Evolutionary conservation across 768 basidiomycete genomes (phyloP), one percentile per base, ranked within the genome.

Genomic region (Solioccasus polychromus): DNA sequence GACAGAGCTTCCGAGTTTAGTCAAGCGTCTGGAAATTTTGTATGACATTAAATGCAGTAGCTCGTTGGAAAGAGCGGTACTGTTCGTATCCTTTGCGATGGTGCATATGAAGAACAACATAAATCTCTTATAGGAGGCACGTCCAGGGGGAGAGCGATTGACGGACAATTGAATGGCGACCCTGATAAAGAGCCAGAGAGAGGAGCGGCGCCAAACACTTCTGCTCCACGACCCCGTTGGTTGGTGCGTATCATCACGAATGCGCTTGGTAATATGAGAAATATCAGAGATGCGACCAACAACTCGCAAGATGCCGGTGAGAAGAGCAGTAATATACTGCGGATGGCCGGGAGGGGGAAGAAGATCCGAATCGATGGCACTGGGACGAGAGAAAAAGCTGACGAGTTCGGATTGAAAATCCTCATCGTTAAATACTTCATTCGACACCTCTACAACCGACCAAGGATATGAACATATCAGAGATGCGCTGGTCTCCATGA

Each of bases 61-160:
- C 29, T 65, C 53, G 38, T 46, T 61, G 5, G 49, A 35, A 28
- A 52, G 36, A n/a, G 52, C 15, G 0, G 4, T 4, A 2, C 49
- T 31, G 2, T 57, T 39, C 2, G 60, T 62, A 2, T 55, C 18
- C 10, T 48, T 42, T 3, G 71, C 46, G 2, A 60, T 35, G 19
- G 50, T 35, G 2, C 66, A 54, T 25, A 71, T 47, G 42, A 77
- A 59, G 41, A 68, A 77, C 2, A 72, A 44, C 53, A 76, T 69
- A 57, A 80, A 80, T 8, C 29, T 10, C 42, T 79, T 80, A 60
- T 80, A 80, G 1, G 54, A 58, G 8, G 32, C 32, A 12, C 45
- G 7, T 17, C 48, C 50, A 26, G 46, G 44, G 39, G 34, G 20
- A 9, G 37, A 42, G 5, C 45, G 40, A 42, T 42, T 28, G 3